These are phyloP conservation scores for Coemansia sp. DNA, from an alignment of 192 early-diverging fungal species.

Conservation along the genomic window DNA sequence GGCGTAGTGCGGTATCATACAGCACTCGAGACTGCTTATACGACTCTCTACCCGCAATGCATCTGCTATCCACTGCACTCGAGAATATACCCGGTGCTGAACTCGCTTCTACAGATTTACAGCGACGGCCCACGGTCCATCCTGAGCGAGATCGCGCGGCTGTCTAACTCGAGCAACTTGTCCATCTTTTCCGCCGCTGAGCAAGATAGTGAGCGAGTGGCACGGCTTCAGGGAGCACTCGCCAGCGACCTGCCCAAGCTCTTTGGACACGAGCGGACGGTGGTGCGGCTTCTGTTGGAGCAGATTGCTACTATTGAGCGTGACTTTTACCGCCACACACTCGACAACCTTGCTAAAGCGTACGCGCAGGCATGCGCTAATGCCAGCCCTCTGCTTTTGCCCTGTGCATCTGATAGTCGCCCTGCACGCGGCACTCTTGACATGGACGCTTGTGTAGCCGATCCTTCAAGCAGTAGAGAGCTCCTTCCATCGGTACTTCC, in stretches of 20 bases:
- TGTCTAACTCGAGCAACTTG: slow-evolving; percentile 14
- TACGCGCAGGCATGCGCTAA: background rate
- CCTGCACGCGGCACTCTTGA: background rate
- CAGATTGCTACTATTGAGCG: slow-evolving; percentile 36
- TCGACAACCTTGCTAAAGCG: background rate
- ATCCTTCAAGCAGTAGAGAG: background rate
- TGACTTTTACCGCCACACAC: slow-evolving; percentile 30
- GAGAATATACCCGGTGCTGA: slow-evolving; percentile 41
- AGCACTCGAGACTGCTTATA: slow-evolving; percentile 28
- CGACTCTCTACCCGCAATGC: slow-evolving; percentile 24
- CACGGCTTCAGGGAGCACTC: slow-evolving; percentile 25
- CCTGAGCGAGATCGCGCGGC: slow-evolving; percentile 37
- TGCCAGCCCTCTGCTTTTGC: slow-evolving; percentile 8
- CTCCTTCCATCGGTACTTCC: background rate
- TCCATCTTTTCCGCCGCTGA: slow-evolving; percentile 16
- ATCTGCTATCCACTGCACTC: slow-evolving; percentile 35
- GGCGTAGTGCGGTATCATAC: slow-evolving; percentile 18
- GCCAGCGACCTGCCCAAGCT: slow-evolving; percentile 47
- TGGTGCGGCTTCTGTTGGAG: slow-evolving; percentile 33
- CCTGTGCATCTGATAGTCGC: background rate
- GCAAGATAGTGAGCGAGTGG: slow-evolving; percentile 14
- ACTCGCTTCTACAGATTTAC: slow-evolving; percentile 43
- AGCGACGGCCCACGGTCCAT: slow-evolving; percentile 50
- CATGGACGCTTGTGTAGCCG: background rate
- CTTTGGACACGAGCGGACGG: slow-evolving; percentile 43